Evolutionary conservation across 805 yeast species (phyloP), one percentile per base, ranked within the genome.

Genomic region (Sugiyamaella floridensis): DNA sequence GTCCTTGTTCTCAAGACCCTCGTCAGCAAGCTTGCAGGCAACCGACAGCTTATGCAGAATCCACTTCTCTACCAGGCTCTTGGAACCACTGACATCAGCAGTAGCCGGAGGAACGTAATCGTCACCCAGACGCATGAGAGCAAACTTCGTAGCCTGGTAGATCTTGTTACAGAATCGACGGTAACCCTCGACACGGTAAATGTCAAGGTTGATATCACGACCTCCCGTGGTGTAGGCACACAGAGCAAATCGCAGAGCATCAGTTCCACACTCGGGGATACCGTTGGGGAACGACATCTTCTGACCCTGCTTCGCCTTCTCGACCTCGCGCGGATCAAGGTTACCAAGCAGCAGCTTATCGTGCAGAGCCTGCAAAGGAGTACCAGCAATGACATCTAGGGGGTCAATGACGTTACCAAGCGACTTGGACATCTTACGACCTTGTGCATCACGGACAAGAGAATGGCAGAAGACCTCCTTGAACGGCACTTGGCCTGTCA

Each of bases 141-240:
- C 98, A 67, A 93, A 93, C 75, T 93, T 93, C 57, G 98, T 90
- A 51, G 99, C 99, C 76, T 93, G 98, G 79, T 89, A 93, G 64
- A 93, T 93, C 82, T 93, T 93, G 83, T 93, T 93, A 78, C 99
- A 89, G 86, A 93, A 93, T 80, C 93, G 93, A 75, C 99, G 83
- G 83, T 93, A 93, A 66, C 98, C 99, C 70, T 93, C 98, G 61
- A 93, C 97, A 75, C 98, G 86, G 69, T 89, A 76, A 63, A 93
- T 89, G 69, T 93, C 97, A 69, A 93, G 78, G 75, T 93, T 93
- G 70, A 93, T 93, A 67, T 93, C 99, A 74, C 98, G 84, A 63
- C 97, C 98, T 75, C 99, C 99, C 47, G 98, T 92, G 50, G 96
- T 86, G 77, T 92, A 93, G 50, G 97, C 97, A 80, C 98, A 93